Conservation (phyloP, 345 rosid genomes). For the Atalantia buxifolia region DNA sequence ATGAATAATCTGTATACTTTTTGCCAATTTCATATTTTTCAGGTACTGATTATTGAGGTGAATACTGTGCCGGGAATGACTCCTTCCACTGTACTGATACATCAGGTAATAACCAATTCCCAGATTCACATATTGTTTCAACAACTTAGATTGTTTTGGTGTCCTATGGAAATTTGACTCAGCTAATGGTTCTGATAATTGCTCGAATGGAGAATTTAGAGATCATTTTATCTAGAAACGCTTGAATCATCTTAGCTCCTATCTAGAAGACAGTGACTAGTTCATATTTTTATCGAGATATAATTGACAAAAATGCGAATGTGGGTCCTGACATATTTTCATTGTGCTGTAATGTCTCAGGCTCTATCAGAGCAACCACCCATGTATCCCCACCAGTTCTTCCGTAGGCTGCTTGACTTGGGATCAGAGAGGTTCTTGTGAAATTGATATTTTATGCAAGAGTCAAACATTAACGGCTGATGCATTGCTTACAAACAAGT, state of each 20-base stretch:
- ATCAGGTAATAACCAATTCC: slow-evolving; percentile 53
- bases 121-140: background rate
- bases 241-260: background rate
- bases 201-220: background rate
- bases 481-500: no score
- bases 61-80: slow-evolving; percentile 98
- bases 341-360: slow-evolving; percentile 31
- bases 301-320: background rate
- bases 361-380: slow-evolving; percentile 88
- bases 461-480: background rate
- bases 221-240: background rate
- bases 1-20: background rate
- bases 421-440: slow-evolving; percentile 46
- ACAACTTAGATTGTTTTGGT: background rate
- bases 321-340: background rate
- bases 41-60: slow-evolving; percentile 88
- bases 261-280: background rate
- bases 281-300: background rate
- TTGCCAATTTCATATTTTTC: slow-evolving; percentile 16
- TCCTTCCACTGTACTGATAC: slow-evolving; percentile 90
- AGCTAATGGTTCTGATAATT: background rate
- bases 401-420: slow-evolving; percentile 77
- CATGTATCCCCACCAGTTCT: slow-evolving; percentile 69
- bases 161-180: background rate
- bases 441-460: background rate